phyloP scores from a whole-genome alignment of 129 eudicot genomes.

The Solidago caesia region DNA sequence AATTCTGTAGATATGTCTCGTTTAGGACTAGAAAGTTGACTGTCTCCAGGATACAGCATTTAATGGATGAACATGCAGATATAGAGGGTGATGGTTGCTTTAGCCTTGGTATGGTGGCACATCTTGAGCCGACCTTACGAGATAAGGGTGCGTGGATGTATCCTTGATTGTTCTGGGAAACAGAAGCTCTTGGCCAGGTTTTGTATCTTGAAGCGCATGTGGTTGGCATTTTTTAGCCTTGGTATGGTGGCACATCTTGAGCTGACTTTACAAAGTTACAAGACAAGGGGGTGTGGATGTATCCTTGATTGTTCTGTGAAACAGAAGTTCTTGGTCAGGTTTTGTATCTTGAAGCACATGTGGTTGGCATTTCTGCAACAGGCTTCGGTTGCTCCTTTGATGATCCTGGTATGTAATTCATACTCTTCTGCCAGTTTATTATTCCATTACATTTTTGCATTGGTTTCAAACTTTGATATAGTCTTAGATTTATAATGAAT shows the following conservation, averaged over 20 bases:
- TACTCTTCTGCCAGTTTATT: slow-evolving; percentile 4
- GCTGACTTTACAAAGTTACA: slow-evolving; percentile 54
- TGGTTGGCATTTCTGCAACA: slow-evolving; percentile 41
- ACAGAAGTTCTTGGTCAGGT: no score
- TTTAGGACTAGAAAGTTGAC: no score
- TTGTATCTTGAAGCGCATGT: no score
- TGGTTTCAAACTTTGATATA: neutral
- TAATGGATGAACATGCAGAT: slow-evolving; percentile 21
- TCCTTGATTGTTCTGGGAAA: slow-evolving; percentile 37
- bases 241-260: slow-evolving; percentile 85
- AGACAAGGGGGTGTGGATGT: slow-evolving; percentile 78
- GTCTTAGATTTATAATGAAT: neutral
- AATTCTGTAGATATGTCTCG: no score
- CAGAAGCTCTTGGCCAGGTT: no score
- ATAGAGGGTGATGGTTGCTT: slow-evolving; percentile 93
- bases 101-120: slow-evolving; percentile 96
- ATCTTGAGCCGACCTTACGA: slow-evolving; percentile 55
- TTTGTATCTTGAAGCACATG: no score
- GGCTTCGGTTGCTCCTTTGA: slow-evolving; percentile 97
- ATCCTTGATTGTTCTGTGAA: slow-evolving; percentile 44
- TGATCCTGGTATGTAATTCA: slow-evolving; percentile 64
- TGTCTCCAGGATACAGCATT: no score
- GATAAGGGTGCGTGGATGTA: slow-evolving; percentile 84
- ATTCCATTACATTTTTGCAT: neutral
- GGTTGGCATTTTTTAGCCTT: slow-evolving; percentile 39